Base-by-base conservation (phyloP, 345 rosid genomes). In the Rhizophora mangle region DNA sequence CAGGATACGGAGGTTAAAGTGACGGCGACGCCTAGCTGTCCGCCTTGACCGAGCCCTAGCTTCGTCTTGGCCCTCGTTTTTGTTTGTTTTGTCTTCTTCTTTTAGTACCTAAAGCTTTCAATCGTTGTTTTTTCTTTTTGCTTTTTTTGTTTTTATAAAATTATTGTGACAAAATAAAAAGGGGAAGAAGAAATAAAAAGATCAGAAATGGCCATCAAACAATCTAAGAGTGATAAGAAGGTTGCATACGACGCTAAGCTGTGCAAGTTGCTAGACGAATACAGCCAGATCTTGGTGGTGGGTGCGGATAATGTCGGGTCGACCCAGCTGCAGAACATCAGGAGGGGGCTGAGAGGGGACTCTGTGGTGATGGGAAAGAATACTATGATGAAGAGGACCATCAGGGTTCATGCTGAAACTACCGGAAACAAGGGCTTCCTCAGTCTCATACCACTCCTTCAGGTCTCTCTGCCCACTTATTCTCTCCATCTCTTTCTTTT, bases 241-340 rank as follows among this genome's bases (percentile, higher is more conserved):
- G 52, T 85, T 54, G 90, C 84, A 0, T 94, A 91, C 76, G 96
- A 94, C 65, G 78, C 82, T 11, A 94, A 84, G 90, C 85, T 94
- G 10, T 94, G 97, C 71, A 81, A 81, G 71, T 86, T 89, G 68
- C 69, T 94, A 32, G 90, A 94, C 32, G 96, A 88, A 75, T 91
- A 80, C 82, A 85, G 82, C 79, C 96, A 94, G 85, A 83, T 88
- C 75, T 74, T 94, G 47, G 39, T 94, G 20, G 98, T 68, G 13
- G 91, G 90, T 0, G 96, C 97, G 21, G 96, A 94, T 47, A 94
- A 94, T 51, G 98, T 94, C 2, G 98, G 98, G 2, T 94, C 98
- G 18, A 91, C 78, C 51, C 98, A 94, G 87, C 85, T 94, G 46
- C 97, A 91, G 88, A 89, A 78, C 76, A 94, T 94, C n/a, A 69